Evolutionary conservation across 192 early-diverging fungal species (phyloP).

Genomic region (Pilaira anomala): DNA sequence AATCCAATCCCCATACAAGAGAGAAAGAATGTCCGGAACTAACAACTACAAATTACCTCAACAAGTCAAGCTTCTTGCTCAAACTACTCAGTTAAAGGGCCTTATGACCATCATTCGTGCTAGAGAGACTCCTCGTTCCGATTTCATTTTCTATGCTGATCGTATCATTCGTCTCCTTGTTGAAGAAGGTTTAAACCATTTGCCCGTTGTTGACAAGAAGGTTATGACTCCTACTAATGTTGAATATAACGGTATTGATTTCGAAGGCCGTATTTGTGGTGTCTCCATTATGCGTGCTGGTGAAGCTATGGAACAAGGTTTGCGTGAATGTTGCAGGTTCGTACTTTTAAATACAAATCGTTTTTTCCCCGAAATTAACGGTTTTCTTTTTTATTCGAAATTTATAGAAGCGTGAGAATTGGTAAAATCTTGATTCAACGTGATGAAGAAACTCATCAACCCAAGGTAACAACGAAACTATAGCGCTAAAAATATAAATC

Average conservation of each 20-base stretch:
- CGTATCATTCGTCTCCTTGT: conserved; percentile 84
- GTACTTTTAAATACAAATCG: not conserved
- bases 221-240: conserved; percentile 77
- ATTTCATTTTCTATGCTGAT: conserved; percentile 95
- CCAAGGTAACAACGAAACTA: conserved; percentile 49
- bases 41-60: conserved; percentile 38
- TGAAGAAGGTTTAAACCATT: conserved; percentile 91
- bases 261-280: conserved; percentile 38
- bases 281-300: conserved; percentile 95
- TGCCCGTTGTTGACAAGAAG: conserved; percentile 77
- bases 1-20: not conserved
- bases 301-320: conserved; percentile 86
- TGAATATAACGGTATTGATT: conserved; percentile 18
- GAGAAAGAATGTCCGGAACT: conserved; percentile 1
- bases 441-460: conserved; percentile 88
- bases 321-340: conserved; percentile 74
- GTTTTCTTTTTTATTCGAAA: conserved; percentile 2
- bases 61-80: conserved; percentile 65
- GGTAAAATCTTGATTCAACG: conserved; percentile 96
- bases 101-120: conserved; percentile 84
- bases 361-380: not conserved
- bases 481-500: not conserved
- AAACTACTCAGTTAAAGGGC: conserved; percentile 74
- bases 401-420: conserved; percentile 75
- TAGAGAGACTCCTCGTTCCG: conserved; percentile 71